Conservation (phyloP, 306 rosid species). For the Gastrolobium villosum region DNA sequence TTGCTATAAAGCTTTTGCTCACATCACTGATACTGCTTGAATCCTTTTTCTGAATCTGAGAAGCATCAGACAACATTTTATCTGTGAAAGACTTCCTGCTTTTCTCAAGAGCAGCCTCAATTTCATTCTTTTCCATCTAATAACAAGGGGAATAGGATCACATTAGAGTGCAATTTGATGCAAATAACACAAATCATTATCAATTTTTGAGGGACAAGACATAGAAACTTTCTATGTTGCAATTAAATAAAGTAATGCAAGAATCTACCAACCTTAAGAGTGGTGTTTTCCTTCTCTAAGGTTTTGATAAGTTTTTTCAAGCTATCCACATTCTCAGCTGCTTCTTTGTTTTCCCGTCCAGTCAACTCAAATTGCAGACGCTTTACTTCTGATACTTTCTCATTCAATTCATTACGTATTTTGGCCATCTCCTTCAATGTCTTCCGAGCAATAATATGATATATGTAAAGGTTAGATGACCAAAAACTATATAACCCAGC, state of each 20-base stretch:
- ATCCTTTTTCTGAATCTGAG: slow-evolving; percentile 51
- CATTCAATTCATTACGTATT: slow-evolving; percentile 65
- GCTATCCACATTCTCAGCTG: slow-evolving; percentile 51
- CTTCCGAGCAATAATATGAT: slow-evolving; percentile 54
- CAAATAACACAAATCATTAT: slow-evolving; percentile 2
- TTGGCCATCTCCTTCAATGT: slow-evolving; percentile 56
- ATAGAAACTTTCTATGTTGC: neutral
- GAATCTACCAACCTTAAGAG: slow-evolving; percentile 69
- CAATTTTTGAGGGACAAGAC: neutral
- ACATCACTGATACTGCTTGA: slow-evolving; percentile 59
- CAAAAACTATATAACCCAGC: slow-evolving; percentile 34
- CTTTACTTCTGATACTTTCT: slow-evolving; percentile 63
- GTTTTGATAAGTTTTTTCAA: slow-evolving; percentile 65
- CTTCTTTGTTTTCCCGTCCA: slow-evolving; percentile 54
- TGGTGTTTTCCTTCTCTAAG: slow-evolving; percentile 73
- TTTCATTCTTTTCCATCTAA: slow-evolving; percentile 76
- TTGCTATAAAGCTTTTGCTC: slow-evolving; percentile 33
- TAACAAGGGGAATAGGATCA: slow-evolving; percentile 15
- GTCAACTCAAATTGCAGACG: slow-evolving; percentile 68
- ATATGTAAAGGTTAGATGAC: slow-evolving; percentile 44
- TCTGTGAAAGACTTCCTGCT: slow-evolving; percentile 53
- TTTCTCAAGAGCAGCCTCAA: slow-evolving; percentile 64
- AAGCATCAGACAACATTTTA: slow-evolving; percentile 48
- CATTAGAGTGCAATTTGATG: slow-evolving; percentile 22
- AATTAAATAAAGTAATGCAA: slow-evolving; percentile 14